These are phyloP conservation scores for Backusella parvicylindrica DNA, from an alignment of 192 early-diverging fungal genomes.

Conservation along the genomic window DNA sequence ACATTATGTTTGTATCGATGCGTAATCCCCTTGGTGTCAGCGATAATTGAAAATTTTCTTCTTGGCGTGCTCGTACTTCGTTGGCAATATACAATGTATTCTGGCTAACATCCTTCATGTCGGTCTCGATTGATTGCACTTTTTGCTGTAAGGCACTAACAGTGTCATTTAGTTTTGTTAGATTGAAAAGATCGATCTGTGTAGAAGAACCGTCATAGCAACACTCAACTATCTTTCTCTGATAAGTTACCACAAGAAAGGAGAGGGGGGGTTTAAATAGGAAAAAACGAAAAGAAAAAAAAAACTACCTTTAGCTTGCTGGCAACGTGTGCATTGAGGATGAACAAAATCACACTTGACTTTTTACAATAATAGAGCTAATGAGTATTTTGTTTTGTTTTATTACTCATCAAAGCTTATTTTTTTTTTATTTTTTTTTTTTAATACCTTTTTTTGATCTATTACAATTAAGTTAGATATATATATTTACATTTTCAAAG, in stretches of 20 bases:
- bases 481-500: not conserved
- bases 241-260: not conserved
- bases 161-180: conserved; percentile 23
- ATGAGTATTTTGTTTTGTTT: not conserved
- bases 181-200: conserved; percentile 33
- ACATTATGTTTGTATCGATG: conserved; percentile 29
- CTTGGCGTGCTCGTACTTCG: not conserved
- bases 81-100: conserved; percentile 19
- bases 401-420: too few species aligned
- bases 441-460: conserved; percentile 32
- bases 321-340: conserved; percentile 29
- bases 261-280: not conserved
- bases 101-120: conserved; percentile 10
- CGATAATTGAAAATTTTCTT: conserved; percentile 13
- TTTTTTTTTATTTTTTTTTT: not conserved
- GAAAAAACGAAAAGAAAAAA: not conserved
- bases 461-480: not conserved
- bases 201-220: conserved; percentile 30
- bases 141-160: conserved; percentile 7
- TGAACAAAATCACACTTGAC: conserved; percentile 38
- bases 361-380: not conserved
- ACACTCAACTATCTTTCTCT: conserved; percentile 20
- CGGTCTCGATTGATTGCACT: conserved; percentile 15
- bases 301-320: conserved; percentile 17
- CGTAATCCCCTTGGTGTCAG: conserved; percentile 22